phyloP scores from a whole-genome alignment of 805 yeast genomes.

The Wickerhamomyces ciferrii region DNA sequence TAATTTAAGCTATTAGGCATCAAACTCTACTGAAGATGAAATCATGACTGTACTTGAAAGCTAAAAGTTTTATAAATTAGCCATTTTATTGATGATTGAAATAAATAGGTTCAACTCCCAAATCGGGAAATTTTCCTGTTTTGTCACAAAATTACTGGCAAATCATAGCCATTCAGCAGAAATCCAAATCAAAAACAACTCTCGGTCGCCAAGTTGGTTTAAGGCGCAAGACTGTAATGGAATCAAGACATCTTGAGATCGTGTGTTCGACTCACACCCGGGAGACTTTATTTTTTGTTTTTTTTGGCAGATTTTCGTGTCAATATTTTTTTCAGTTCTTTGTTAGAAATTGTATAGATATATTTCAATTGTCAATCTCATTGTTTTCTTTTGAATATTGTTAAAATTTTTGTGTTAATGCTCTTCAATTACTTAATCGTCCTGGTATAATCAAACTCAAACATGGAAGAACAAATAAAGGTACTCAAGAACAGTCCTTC shows the following conservation, averaged over 20 bases:
- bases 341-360: too few species aligned
- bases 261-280: conserved; percentile 20
- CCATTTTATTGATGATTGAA: too few species aligned
- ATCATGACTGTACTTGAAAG: too few species aligned
- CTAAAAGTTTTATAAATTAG: too few species aligned
- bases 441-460: background rate
- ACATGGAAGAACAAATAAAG: background rate
- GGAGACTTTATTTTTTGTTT: conserved; percentile 6
- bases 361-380: too few species aligned
- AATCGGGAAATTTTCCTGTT: background rate
- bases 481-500: conserved; percentile 10
- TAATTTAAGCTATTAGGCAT: too few species aligned
- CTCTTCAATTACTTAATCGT: background rate
- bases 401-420: too few species aligned
- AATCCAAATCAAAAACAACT: conserved; percentile 1
- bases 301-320: background rate
- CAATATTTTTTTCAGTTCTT: background rate
- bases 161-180: background rate
- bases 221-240: conserved; percentile 19
- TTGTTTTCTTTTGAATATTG: too few species aligned
- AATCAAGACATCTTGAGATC: conserved; percentile 15
- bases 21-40: too few species aligned
- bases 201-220: conserved; percentile 20
- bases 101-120: background rate
- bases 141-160: too few species aligned